Evolutionary conservation across 768 basidiomycete species (phyloP), one percentile per base, ranked within the genome.

Genomic region (Kwoniella europaea): DNA sequence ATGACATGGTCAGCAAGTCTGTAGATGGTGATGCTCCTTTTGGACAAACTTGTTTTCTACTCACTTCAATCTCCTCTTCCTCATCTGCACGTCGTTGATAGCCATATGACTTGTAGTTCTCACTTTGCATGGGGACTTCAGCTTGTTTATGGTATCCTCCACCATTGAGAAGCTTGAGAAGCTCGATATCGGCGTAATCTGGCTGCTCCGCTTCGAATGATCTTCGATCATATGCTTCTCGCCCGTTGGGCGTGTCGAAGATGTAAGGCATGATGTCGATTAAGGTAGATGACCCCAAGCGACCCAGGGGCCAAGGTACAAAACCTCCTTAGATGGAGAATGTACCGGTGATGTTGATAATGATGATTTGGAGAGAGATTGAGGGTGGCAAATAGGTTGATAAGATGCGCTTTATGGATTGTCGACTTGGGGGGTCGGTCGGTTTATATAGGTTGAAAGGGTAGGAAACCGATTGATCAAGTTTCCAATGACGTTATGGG

Each of bases 251-350:
- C 68, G 59, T 65, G 43, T 70, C 63, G 63, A 58, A 64, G 59
- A 65, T 70, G 68, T 70, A 70, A 46, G 68, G 68, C 68, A 70
- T 70, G 68, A 70, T 58, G 68, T 55, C 55, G 56, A 50, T 43
- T 7, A 41, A 42, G 63, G 62, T 35, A 20, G 57, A 35, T 22
- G 20, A 70, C 63, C 68, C 68, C 52, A 27, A 63, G 62, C 55
- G 68, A 70, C 68, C 68, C 68, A 70, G 63, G 57, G 68, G 68
- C 56, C 68, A 55, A 20, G 63, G 68, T 65, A 70, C 68, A 41
- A 41, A 18, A 7, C 44, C 68, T 64, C 68, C 63, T 69, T 24
- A 68, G 13, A 24, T 55, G 68, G 61, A 60, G 58, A 56, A 42
- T 35, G 62, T 69, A 69, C 68, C 62, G 55, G 16, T 35, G 18